Evolutionary conservation across 768 basidiomycete genomes (phyloP).

Genomic region (Candolleomyces eurysporus): DNA sequence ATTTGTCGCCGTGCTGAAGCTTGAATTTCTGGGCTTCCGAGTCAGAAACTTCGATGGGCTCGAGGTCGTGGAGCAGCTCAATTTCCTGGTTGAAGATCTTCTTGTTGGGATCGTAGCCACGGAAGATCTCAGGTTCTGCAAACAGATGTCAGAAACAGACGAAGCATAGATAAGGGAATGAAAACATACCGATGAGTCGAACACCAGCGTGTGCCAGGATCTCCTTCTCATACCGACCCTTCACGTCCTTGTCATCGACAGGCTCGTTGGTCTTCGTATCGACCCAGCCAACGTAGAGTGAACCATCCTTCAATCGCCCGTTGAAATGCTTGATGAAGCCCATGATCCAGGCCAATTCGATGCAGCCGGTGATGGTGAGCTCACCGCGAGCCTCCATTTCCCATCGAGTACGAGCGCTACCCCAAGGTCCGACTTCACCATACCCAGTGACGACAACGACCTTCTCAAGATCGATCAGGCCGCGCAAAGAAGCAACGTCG

Average conservation of each 20-base stretch:
- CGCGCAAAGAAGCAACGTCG: conserved; percentile 77
- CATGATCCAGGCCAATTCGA: conserved; percentile 99
- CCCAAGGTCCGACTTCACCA: conserved; percentile 98
- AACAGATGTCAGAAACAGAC: conserved; percentile 11
- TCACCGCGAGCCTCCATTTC: conserved; percentile 99
- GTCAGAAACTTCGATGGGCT: conserved; percentile 90
- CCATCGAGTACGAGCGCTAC: conserved; percentile 96
- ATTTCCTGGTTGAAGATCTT: conserved; percentile 98
- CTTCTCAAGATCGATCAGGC: conserved; percentile 92
- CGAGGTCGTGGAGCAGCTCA: conserved; percentile 93
- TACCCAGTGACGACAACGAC: conserved; percentile 96
- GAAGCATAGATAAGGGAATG: neutral
- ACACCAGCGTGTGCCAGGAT: conserved; percentile 90
- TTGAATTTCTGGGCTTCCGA: conserved; percentile 95
- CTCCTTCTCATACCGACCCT: conserved; percentile 91
- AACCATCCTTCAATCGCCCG: conserved; percentile 90
- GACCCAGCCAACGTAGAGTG: conserved; percentile 97
- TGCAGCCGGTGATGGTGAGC: conserved; percentile 95
- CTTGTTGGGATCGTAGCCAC: conserved; percentile 95
- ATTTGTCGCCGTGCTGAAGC: conserved; percentile 93
- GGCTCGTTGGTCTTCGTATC: conserved; percentile 92
- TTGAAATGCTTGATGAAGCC: conserved; percentile 99
- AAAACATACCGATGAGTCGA: conserved; percentile 79
- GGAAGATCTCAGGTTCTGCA: conserved; percentile 94
- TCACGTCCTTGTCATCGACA: conserved; percentile 97